Percentiles rank a stretch among this genome's conserved stretches.
These are phyloP conservation scores for Gnomoniopsis sp. DNA, from an alignment of 2,329 filamentous ascomycete genomes.

Conservation along the genomic window DNA sequence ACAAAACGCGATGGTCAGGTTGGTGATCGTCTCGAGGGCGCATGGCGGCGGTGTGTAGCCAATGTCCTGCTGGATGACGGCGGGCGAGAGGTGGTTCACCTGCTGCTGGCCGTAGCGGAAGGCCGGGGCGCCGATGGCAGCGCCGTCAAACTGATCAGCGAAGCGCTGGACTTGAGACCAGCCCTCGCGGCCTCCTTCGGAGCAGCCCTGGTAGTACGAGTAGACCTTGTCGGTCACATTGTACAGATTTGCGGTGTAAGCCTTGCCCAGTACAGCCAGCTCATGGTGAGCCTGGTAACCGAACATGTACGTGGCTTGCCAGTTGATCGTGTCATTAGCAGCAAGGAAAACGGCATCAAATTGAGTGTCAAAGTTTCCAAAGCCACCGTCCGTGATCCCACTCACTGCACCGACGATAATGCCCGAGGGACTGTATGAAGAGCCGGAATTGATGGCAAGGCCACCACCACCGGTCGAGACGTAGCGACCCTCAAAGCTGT, in stretches of 20 bases:
- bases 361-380: constrained; percentile 30
- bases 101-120: constrained; percentile 36
- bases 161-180: constrained; percentile 44
- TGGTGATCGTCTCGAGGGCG: constrained; percentile 45
- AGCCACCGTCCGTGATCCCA: constrained; percentile 47
- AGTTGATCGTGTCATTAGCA: constrained; percentile 34
- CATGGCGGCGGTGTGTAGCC: constrained; percentile 35
- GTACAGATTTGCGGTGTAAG: not conserved
- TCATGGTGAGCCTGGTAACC: constrained; percentile 35
- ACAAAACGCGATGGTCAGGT: constrained; percentile 49
- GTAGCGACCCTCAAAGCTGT: constrained; percentile 40
- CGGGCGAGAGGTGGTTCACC: constrained; percentile 36
- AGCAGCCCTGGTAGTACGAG: constrained; percentile 51
- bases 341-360: constrained; percentile 26
- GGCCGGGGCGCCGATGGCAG: constrained; percentile 39
- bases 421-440: constrained; percentile 32
- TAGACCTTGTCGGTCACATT: not conserved
- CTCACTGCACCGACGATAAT: constrained; percentile 43
- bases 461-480: constrained; percentile 43
- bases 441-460: constrained; percentile 37
- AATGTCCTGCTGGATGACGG: constrained; percentile 28
- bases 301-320: constrained; percentile 20
- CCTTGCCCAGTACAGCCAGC: constrained; percentile 38
- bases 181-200: constrained; percentile 52
- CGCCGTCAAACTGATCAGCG: constrained; percentile 50